Evolutionary conservation across 75 land plant species (phyloP).

Genomic region (Pinus tabuliformis): DNA sequence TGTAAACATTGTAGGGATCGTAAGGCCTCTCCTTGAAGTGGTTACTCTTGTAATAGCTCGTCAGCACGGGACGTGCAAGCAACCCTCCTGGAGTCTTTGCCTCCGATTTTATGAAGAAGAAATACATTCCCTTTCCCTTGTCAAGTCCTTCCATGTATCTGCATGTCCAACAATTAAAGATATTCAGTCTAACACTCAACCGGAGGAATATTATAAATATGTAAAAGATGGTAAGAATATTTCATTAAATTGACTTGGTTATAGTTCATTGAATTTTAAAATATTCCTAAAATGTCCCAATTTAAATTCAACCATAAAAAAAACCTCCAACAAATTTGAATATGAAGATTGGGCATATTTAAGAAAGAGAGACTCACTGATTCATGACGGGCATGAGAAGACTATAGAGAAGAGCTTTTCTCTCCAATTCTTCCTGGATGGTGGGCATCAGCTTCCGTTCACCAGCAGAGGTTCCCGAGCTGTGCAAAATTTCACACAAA

Average conservation of each 20-base stretch:
- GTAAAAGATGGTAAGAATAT: neutral
- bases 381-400: slow-evolving; percentile 89
- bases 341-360: no score
- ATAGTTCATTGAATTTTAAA: no score
- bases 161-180: neutral
- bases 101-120: slow-evolving; percentile 27
- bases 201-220: no score
- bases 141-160: slow-evolving; percentile 26
- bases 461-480: slow-evolving; percentile 93
- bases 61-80: slow-evolving; percentile 20
- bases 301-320: no score
- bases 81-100: slow-evolving; percentile 28
- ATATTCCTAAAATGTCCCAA: no score
- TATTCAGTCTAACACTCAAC: no score
- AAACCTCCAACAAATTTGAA: neutral
- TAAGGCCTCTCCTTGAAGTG: slow-evolving; percentile 19
- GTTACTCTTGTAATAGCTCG: slow-evolving; percentile 28
- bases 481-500: slow-evolving; percentile 11
- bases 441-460: slow-evolving; percentile 89
- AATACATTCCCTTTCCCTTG: slow-evolving; percentile 33
- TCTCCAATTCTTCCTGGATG: slow-evolving; percentile 60
- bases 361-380: slow-evolving; percentile 35
- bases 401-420: slow-evolving; percentile 63
- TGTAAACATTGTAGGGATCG: slow-evolving; percentile 23
- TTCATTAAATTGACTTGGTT: no score